phyloP scores from a whole-genome alignment of 768 basidiomycete genomes.

The Calocybe cyanea region DNA sequence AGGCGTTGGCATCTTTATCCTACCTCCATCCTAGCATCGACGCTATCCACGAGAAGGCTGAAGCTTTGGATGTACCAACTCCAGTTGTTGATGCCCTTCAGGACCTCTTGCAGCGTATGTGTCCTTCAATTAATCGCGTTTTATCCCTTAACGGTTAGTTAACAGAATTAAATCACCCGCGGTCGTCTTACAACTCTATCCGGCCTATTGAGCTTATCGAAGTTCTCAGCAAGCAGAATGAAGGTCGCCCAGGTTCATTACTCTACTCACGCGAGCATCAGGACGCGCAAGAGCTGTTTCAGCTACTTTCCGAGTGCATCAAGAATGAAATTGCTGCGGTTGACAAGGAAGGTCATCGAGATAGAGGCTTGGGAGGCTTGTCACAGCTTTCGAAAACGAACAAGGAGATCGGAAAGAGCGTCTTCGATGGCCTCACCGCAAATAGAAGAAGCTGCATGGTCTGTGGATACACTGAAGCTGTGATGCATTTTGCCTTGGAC shows the following conservation, averaged over 20 bases:
- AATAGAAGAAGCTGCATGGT: conserved; percentile 83
- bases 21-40: conserved; percentile 82
- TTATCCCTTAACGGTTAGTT: conserved; percentile 1
- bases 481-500: conserved; percentile 88
- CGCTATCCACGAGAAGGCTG: conserved; percentile 70
- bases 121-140: conserved; percentile 1
- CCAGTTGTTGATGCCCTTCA: conserved; percentile 83
- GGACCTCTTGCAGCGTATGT: conserved; percentile 64
- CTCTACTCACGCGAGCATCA: conserved; percentile 93
- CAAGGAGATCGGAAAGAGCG: conserved; percentile 53
- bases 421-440: conserved; percentile 89
- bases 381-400: conserved; percentile 14
- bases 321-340: conserved; percentile 80
- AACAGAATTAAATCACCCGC: conserved; percentile 64
- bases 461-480: conserved; percentile 92
- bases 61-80: conserved; percentile 75
- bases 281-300: conserved; percentile 98
- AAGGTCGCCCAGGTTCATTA: conserved; percentile 54
- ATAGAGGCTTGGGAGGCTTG: conserved; percentile 68
- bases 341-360: conserved; percentile 63
- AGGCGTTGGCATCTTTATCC: conserved; percentile 87
- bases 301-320: conserved; percentile 85
- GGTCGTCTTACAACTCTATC: conserved; percentile 52
- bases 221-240: conserved; percentile 55
- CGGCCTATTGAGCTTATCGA: conserved; percentile 72